Evolutionary conservation across 306 rosid species (phyloP).

Genomic region (Quillaja saponaria): DNA sequence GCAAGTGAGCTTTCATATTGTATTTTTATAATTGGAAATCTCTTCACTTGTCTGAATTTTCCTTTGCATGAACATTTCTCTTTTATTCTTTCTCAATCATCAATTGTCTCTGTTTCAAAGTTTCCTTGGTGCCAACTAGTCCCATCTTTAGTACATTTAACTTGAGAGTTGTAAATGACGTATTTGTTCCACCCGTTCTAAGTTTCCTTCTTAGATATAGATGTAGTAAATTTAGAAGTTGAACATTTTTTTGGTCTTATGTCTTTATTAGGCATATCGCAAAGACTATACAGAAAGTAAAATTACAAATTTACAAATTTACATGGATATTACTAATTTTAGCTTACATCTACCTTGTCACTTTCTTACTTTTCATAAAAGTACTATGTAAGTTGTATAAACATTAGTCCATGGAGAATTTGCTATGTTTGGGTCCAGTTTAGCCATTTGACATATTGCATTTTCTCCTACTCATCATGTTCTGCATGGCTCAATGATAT

Average conservation of each 20-base stretch:
- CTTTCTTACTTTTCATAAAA: no score
- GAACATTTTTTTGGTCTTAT: background rate
- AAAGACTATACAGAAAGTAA: background rate
- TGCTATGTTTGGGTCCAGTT: no score
- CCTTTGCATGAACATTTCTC: constrained; percentile 3
- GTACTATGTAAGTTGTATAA: no score
- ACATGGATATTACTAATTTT: no score
- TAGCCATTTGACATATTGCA: no score
- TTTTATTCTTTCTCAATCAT: constrained; percentile 6
- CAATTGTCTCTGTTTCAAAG: background rate
- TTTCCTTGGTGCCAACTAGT: background rate
- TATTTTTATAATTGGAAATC: background rate
- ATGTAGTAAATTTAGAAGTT: background rate
- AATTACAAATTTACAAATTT: no score
- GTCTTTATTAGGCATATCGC: background rate
- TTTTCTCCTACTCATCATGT: no score
- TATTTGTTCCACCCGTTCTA: background rate
- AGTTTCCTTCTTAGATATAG: background rate
- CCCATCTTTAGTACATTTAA: background rate
- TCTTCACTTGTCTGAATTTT: constrained; percentile 6
- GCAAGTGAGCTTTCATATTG: constrained; percentile 70
- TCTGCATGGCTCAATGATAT: no score
- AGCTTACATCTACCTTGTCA: no score
- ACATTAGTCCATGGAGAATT: no score
- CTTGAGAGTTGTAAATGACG: background rate